A percentile compares a stretch with the other conserved stretches of the same genome.
Evolutionary conservation across 2,329 filamentous ascomycete genomes (phyloP).

Genomic region (Gliomastix tumulicola): DNA sequence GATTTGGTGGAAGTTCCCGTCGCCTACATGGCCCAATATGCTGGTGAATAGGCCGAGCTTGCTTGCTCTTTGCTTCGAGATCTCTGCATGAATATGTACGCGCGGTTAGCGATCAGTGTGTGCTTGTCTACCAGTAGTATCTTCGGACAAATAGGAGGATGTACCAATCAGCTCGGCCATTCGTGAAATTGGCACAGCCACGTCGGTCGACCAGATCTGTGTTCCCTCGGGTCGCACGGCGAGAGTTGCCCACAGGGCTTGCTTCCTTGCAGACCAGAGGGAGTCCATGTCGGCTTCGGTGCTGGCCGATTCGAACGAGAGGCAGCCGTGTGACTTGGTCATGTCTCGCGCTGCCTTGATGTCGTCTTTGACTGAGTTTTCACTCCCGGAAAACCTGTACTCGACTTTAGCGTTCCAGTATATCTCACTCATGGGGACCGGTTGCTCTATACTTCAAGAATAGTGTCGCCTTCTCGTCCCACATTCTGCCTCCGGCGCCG

Average conservation of each 20-base stretch:
- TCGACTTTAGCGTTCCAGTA: too few relatives aligned
- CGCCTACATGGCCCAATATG: slow-evolving; percentile 68
- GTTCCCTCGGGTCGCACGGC: slow-evolving; percentile 52
- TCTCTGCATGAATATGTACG: slow-evolving; percentile 33
- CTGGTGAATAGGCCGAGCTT: slow-evolving; percentile 55
- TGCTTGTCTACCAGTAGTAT: slow-evolving; percentile 5
- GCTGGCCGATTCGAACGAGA: slow-evolving; percentile 61
- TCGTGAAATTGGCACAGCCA: slow-evolving; percentile 67
- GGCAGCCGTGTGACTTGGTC: slow-evolving; percentile 39
- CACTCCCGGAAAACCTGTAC: slow-evolving; percentile 54
- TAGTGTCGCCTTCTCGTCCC: slow-evolving; percentile 64
- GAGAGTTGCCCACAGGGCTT: slow-evolving; percentile 67
- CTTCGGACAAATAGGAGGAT: too few relatives aligned
- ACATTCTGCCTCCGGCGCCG: slow-evolving; percentile 49
- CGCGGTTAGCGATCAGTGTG: slow-evolving; percentile 4
- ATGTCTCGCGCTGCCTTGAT: slow-evolving; percentile 50
- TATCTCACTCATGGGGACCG: slow-evolving; percentile 59
- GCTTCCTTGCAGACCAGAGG: slow-evolving; percentile 70
- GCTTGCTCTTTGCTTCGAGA: slow-evolving; percentile 58
- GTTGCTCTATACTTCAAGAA: slow-evolving; percentile 54
- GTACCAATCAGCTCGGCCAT: slow-evolving; percentile 61
- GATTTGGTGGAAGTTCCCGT: slow-evolving; percentile 66
- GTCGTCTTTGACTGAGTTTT: slow-evolving; percentile 51
- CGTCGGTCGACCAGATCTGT: slow-evolving; percentile 74
- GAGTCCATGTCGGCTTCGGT: slow-evolving; percentile 58